phyloP scores from a whole-genome alignment of 441 rosid species.

The Euphorbia celastroides region DNA sequence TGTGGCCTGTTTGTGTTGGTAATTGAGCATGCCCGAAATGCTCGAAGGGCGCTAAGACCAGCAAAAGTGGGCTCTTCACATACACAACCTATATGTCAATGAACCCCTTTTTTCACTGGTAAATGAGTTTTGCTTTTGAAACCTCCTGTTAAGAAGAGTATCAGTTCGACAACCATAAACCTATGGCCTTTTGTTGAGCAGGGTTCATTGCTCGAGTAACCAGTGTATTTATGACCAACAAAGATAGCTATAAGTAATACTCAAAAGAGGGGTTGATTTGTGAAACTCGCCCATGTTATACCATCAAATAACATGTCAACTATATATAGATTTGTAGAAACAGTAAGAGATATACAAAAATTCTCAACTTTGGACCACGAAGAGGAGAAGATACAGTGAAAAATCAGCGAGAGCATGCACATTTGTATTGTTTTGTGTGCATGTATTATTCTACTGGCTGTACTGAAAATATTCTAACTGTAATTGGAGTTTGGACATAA shows the following conservation, averaged over 20 bases:
- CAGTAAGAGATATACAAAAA: neutral
- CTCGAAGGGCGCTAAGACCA: conserved; percentile 42
- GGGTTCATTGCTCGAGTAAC: conserved; percentile 25
- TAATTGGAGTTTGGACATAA: neutral
- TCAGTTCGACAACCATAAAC: neutral
- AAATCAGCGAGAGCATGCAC: neutral
- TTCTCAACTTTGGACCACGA: no score
- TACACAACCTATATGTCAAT: conserved; percentile 23
- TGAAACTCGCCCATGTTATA: neutral
- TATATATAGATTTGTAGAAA: neutral
- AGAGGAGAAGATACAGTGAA: neutral
- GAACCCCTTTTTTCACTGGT: conserved; percentile 29
- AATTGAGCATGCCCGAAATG: conserved; percentile 46
- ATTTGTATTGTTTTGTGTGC: no score
- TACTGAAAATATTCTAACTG: no score
- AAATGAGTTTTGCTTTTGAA: conserved; percentile 10
- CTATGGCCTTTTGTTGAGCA: conserved; percentile 20
- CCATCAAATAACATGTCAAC: neutral
- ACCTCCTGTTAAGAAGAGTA: neutral
- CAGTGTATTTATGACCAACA: neutral
- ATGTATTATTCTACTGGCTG: no score
- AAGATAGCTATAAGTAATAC: neutral
- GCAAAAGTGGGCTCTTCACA: conserved; percentile 49
- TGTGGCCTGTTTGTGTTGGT: conserved; percentile 47
- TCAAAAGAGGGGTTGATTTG: conserved; percentile 9